A percentile compares a stretch with the other conserved stretches of the same genome.
Evolutionary conservation across 768 basidiomycete species (phyloP).

Genomic region (Leucogyrophana mollusca): DNA sequence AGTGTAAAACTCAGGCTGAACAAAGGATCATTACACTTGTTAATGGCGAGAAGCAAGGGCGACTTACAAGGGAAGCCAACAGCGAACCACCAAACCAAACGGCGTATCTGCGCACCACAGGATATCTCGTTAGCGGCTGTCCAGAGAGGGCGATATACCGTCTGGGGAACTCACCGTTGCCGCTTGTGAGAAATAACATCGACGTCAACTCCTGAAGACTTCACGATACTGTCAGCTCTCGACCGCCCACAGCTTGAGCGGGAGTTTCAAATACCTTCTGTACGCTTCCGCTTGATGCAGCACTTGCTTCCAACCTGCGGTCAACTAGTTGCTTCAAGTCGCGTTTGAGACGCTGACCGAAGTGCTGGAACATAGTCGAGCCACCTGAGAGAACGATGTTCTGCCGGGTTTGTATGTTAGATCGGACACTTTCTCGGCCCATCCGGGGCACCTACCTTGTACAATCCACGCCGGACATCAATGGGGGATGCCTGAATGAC

Average conservation of each 20-base stretch:
- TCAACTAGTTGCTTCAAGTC: constrained; percentile 95
- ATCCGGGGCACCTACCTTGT: constrained; percentile 63
- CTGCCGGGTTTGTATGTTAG: constrained; percentile 34
- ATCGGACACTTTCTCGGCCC: background rate
- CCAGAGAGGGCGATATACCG: background rate
- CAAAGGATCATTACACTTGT: background rate
- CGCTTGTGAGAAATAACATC: constrained; percentile 99
- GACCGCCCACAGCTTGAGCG: background rate
- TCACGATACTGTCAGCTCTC: background rate
- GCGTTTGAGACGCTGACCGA: constrained; percentile 93
- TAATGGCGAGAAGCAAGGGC: background rate
- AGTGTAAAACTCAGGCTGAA: constrained; percentile 90
- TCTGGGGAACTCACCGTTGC: constrained; percentile 60
- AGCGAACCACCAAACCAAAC: constrained; percentile 99
- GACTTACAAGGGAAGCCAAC: constrained; percentile 83
- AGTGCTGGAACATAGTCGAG: constrained; percentile 99
- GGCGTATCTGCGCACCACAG: constrained; percentile 57
- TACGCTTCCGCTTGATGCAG: constrained; percentile 66
- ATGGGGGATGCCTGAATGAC: constrained; percentile 97
- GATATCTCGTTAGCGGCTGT: constrained; percentile 4
- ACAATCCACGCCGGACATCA: constrained; percentile 93
- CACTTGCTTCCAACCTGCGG: constrained; percentile 79
- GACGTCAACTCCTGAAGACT: constrained; percentile 97
- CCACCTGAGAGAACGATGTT: constrained; percentile 98
- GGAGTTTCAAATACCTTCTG: constrained; percentile 59